A percentile compares a stretch with the other conserved stretches of the same genome.
These are phyloP conservation scores for Yamadazyma mexicana DNA, from an alignment of 1,139 yeast genomes.

Conservation along the genomic window DNA sequence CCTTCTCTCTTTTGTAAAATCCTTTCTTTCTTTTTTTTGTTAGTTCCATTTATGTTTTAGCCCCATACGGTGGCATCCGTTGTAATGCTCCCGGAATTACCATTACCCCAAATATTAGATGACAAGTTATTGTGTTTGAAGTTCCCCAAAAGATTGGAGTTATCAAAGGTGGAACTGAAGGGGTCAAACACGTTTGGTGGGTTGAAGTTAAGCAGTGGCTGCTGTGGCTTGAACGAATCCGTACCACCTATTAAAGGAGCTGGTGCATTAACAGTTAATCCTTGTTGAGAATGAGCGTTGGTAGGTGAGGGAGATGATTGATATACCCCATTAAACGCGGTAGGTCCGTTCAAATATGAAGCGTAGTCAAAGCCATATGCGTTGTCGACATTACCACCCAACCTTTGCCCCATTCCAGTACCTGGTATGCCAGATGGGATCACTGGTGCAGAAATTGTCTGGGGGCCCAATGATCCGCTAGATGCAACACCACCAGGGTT, in stretches of 20 bases:
- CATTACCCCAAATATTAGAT: slow-evolving; percentile 17
- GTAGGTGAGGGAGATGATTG: slow-evolving; percentile 2
- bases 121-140: slow-evolving; percentile 1
- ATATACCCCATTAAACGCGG: not conserved
- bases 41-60: slow-evolving; percentile 5
- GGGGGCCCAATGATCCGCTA: not conserved
- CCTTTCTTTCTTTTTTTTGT: no score
- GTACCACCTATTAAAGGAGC: not conserved
- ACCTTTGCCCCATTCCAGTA: not conserved
- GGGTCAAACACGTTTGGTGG: slow-evolving; percentile 3
- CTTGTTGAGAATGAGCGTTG: not conserved
- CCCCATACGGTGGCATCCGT: slow-evolving; percentile 22
- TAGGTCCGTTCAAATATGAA: not conserved
- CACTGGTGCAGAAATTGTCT: not conserved
- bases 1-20: no score
- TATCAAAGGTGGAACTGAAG: slow-evolving; percentile 1
- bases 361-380: not conserved
- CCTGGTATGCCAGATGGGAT: not conserved
- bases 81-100: slow-evolving; percentile 9
- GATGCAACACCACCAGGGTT: not conserved
- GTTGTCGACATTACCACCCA: not conserved
- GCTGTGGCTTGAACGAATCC: not conserved
- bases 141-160: not conserved
- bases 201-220: not conserved
- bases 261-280: not conserved